Evolutionary conservation across 768 basidiomycete species (phyloP).

Genomic region (Gloeostereum incarnatum): DNA sequence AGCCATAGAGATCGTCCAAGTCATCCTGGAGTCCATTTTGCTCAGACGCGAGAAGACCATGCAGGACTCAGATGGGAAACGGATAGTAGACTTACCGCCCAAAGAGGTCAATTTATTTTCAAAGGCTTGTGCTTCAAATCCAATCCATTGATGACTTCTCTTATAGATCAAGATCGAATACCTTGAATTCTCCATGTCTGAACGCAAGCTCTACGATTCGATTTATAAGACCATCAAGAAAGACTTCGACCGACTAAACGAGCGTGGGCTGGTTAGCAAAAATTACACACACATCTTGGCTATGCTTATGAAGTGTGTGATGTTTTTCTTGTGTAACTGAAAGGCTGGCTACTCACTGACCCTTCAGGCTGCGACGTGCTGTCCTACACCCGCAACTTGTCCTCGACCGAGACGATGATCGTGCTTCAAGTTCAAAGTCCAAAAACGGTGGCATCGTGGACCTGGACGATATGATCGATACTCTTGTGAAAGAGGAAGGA

Average conservation of each 20-base stretch:
- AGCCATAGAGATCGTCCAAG: slow-evolving; percentile 91
- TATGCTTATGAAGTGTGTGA: slow-evolving; percentile 81
- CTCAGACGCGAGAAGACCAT: slow-evolving; percentile 90
- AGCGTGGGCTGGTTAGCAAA: slow-evolving; percentile 68
- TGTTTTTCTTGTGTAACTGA: not conserved
- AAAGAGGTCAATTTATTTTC: slow-evolving; percentile 51
- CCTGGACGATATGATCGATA: slow-evolving; percentile 49
- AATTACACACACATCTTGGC: slow-evolving; percentile 87
- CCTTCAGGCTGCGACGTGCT: slow-evolving; percentile 70
- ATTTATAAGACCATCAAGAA: slow-evolving; percentile 73
- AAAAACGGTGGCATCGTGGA: slow-evolving; percentile 37
- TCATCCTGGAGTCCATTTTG: slow-evolving; percentile 82
- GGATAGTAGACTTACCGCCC: slow-evolving; percentile 79
- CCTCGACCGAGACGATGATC: slow-evolving; percentile 38
- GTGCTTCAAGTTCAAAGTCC: slow-evolving; percentile 22
- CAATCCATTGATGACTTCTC: slow-evolving; percentile 4
- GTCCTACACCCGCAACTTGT: slow-evolving; percentile 89
- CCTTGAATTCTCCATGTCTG: slow-evolving; percentile 73
- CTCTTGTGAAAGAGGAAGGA: slow-evolving; percentile 32
- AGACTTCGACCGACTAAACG: slow-evolving; percentile 72
- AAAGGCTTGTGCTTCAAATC: not conserved
- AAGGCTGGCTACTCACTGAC: not conserved
- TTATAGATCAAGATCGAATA: slow-evolving; percentile 55
- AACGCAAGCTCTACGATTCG: slow-evolving; percentile 84
- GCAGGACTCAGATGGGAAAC: slow-evolving; percentile 78